Evolutionary conservation across 2,329 filamentous ascomycete species (phyloP), one percentile per base, ranked within the genome.

Genomic region (Fusarium paranaense): DNA sequence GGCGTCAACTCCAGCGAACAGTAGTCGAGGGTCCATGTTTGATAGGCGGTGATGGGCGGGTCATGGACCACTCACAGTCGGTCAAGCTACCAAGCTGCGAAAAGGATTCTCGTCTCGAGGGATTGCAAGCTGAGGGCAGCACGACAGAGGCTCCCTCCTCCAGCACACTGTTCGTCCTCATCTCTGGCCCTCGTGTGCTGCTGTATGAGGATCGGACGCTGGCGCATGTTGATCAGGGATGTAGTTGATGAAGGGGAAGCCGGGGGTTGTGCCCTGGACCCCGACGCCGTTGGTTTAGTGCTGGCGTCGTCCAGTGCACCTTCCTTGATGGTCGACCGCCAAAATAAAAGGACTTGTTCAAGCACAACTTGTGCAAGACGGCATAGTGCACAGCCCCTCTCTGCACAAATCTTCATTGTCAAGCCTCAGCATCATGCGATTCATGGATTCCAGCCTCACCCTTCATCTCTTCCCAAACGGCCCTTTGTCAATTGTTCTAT

Each of bases 211-310:
- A 78, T 76, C 64, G 70, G 67, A 78, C 73, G 72, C 71, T 70
- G 57, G 67, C 71, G 68, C 65, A 62, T 77, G 74, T 69, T 76
- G 76, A 76, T 75, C 74, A 71, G 71, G 75, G 73, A 73, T 74
- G 37, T n/a, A 62, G 64, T 60, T 70, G 56, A 63, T 64, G 45
- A 65, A 64, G 67, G 63, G 64, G 64, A 66, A 66, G 57, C 68
- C 54, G 54, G 66, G 70, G 64, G 56, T 47, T 62, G 50, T 61
- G 54, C 47, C 67, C 60, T 68, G 63, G 35, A 52, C 40, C 50
- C 57, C 35, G 32, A 66, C 42, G 60, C 54, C 35, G 66, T 62
- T 59, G 54, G 42, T 67, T 60, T 59, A 63, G 42, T 67, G 60
- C 60, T 58, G 60, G 52, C 33, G 58, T 50, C 25, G 38, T 56